Conservation (phyloP, 1,284 basidiomycete genomes). For the Flammula alnicola region DNA sequence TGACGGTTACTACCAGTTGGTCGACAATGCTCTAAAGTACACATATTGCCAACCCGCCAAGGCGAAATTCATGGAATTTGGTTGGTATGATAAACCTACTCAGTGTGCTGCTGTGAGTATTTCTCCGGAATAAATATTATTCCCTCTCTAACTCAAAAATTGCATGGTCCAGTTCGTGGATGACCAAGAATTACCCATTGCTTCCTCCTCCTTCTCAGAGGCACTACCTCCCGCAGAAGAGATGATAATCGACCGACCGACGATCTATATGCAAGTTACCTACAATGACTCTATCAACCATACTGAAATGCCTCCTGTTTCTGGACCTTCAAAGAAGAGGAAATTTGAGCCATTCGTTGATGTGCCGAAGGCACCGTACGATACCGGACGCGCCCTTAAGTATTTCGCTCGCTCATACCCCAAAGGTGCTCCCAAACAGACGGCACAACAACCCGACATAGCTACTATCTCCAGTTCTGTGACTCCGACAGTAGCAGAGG, state of each 20-base stretch:
- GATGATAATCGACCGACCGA: too few species aligned
- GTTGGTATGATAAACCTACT: slow-evolving; percentile 54
- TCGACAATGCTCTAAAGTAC: slow-evolving; percentile 41
- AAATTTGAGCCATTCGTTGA: slow-evolving; percentile 15
- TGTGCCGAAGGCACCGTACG: slow-evolving; percentile 19
- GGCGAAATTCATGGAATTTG: slow-evolving; percentile 36
- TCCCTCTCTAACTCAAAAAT: too few species aligned
- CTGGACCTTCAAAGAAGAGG: slow-evolving; percentile 1
- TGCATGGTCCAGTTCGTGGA: too few species aligned
- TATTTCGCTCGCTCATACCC: not conserved
- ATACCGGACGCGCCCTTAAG: slow-evolving; percentile 7
- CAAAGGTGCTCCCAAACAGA: not conserved
- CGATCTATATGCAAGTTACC: too few species aligned
- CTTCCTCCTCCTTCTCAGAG: too few species aligned
- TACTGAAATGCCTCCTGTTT: not conserved
- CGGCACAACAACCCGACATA: not conserved
- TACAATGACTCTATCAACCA: too few species aligned
- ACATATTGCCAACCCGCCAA: slow-evolving; percentile 47
- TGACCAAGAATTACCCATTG: too few species aligned
- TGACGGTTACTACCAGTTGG: slow-evolving; percentile 24
- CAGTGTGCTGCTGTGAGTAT: not conserved
- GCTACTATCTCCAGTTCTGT: too few species aligned
- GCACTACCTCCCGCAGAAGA: too few species aligned
- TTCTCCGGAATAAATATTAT: not conserved
- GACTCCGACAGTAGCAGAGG: too few species aligned